Evolutionary conservation across 208 protist species (phyloP), one percentile per base, ranked within the genome.

Genomic region (Leishmania mexicana): DNA sequence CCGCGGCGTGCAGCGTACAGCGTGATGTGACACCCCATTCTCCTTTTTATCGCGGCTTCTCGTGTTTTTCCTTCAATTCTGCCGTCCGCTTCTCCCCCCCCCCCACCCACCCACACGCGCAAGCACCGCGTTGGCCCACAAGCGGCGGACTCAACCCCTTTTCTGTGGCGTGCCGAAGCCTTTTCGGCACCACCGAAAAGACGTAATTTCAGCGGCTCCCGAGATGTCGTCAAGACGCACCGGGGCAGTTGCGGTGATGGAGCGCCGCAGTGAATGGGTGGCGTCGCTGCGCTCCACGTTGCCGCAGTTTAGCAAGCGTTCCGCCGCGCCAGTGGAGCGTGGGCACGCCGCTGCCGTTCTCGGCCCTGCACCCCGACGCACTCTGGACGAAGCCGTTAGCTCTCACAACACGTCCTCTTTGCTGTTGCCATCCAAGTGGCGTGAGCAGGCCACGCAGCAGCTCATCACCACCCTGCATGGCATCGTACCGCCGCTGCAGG

Each of bases 381-480:
- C 31, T 38, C 78, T 85, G 2, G 78, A 79, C 19, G 65, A 78
- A 3, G 82, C 82, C 5, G 57, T 76, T 31, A 35, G 24, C 47
- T 72, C 60, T 49, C 19, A n/a, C 24, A 65, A 38, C 31, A 40
- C 70, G 11, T 76, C 76, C 2, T 64, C 74, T 15, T 47, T 91
- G 47, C 17, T 81, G n/a, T 80, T 92, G 10, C 87, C 88, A 3
- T 1, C 42, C 0, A 42, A 79, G 8, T 94, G 90, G 88, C 54
- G 57, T 5, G 64, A 75, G 19, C 45, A 72, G 21, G 87, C 85
- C 7, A 72, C 81, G 1, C 38, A 60, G 8, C 83, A 85, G 38
- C 81, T 95, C 38, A 73, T 85, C 45, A 45, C 54, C 21, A 81
- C 88, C 10, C 83, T 91, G 42, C 78, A 87, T 31, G 90, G 84